Base-by-base conservation (phyloP, 2,329 filamentous ascomycete genomes). In the Aureobasidium sp. region DNA sequence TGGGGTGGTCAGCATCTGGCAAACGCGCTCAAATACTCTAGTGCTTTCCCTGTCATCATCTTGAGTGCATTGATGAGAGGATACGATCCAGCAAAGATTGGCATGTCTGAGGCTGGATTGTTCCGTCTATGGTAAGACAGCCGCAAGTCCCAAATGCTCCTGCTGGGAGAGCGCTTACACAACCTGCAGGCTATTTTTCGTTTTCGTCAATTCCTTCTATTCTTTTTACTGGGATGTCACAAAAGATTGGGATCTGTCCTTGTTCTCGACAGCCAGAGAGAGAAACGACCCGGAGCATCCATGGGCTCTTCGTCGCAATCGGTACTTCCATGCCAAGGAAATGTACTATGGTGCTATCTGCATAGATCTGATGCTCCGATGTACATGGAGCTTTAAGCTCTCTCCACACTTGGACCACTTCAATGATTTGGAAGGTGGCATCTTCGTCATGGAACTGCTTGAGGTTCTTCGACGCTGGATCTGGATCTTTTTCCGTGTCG, bases 221-320 rank as follows among this genome's bases (percentile, higher is more conserved):
- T 91, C 89, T n/a, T 97, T 97, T 78, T 99, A 94, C 80, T 99
- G 94, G 94, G 94, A 99, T 70, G 86, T 97, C 34, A 83, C 90
- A 61, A 94, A 92, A 77, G 94, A 99, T 79, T 99, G 94, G 94
- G 94, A 97, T 71, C 80, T 99, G 65, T 90, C 88, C 0, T 81
- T 97, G 15, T 89, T 97, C 70, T 84, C 87, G 3, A 49, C 64
- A 1, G 73, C 79, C 1, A 72, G 77, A 15, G 79, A 84, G 64
- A 83, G 87, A 65, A 79, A 80, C 66, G 80, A 82, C 11, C 81
- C 81, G 1, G 84, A 88, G 30, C 83, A 92, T 67, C 84, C 90
- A 0, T 94, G 84, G 72, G 94, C 90, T 1, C 79, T 99, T 49
- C 86, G 94, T 34, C 81, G 86, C 55, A 81, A 87, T 61, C 82